A percentile compares a stretch with the other conserved stretches of the same genome.
These are phyloP conservation scores for Tulasnella sp. DNA, from an alignment of 768 basidiomycete genomes.

Conservation along the genomic window DNA sequence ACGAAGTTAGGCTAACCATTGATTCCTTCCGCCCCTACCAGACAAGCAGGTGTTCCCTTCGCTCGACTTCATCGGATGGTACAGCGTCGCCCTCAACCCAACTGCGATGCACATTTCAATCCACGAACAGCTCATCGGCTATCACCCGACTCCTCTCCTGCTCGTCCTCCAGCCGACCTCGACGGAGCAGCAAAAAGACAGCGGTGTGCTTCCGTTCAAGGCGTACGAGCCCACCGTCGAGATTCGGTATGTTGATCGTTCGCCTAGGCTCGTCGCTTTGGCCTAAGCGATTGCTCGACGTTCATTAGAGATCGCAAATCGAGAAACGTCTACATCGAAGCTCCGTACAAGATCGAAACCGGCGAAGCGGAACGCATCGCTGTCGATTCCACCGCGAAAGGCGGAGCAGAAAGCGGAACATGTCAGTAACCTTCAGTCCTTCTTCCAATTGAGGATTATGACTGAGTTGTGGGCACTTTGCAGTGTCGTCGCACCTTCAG, in stretches of 20 bases:
- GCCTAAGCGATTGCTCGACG: conserved; percentile 11
- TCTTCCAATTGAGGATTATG: neutral
- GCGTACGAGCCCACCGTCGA: conserved; percentile 94
- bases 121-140: conserved; percentile 87
- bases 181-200: neutral
- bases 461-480: neutral
- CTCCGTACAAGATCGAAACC: conserved; percentile 87
- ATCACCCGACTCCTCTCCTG: conserved; percentile 88
- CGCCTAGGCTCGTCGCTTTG: neutral
- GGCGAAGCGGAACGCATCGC: conserved; percentile 99
- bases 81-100: conserved; percentile 79
- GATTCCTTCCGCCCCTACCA: conserved; percentile 44
- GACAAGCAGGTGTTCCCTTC: conserved; percentile 99
- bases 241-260: conserved; percentile 49
- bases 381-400: conserved; percentile 91
- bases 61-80: conserved; percentile 98
- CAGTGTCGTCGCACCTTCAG: conserved; percentile 89
- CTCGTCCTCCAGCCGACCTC: conserved; percentile 57
- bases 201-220: conserved; percentile 82
- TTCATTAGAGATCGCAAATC: conserved; percentile 62
- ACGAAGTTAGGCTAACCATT: neutral
- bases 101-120: conserved; percentile 75
- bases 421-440: conserved; percentile 54
- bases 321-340: conserved; percentile 80
- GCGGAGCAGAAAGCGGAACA: conserved; percentile 79